Evolutionary conservation across 768 basidiomycete species (phyloP).

Genomic region (Lentinula edodes): DNA sequence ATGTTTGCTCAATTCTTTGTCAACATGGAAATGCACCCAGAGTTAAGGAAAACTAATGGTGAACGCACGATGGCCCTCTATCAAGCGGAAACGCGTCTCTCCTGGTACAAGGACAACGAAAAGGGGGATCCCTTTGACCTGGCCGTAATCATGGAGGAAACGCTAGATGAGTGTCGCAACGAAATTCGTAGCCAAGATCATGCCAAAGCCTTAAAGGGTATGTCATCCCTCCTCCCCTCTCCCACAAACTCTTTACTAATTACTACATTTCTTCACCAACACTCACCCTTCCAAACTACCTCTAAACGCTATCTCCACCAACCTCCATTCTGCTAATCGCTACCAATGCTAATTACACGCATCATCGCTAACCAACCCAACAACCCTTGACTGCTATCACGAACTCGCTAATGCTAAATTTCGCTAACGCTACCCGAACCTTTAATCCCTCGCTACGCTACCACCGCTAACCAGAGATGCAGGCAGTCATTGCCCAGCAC

Average conservation of each 20-base stretch:
- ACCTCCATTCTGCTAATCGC: too few relatives aligned
- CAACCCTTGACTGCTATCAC: too few relatives aligned
- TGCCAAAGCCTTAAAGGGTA: neutral
- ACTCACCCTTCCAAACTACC: neutral
- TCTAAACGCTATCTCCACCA: too few relatives aligned
- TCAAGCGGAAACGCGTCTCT: neutral
- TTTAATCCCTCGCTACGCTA: too few relatives aligned
- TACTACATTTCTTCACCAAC: neutral
- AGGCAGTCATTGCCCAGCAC: too few relatives aligned
- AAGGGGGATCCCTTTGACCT: neutral
- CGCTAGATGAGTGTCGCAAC: neutral
- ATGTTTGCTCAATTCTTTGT: slow-evolving; percentile 5
- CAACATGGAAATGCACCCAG: slow-evolving; percentile 5
- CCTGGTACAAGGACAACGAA: neutral
- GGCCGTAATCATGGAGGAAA: neutral
- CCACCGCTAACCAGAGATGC: too few relatives aligned
- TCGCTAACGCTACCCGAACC: too few relatives aligned
- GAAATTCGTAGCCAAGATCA: neutral
- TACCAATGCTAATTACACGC: too few relatives aligned
- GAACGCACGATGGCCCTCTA: slow-evolving; percentile 1
- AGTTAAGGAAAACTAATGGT: neutral
- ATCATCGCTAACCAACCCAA: too few relatives aligned
- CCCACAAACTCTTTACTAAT: neutral
- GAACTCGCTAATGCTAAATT: too few relatives aligned
- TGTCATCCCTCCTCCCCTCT: neutral